Conservation (phyloP, 1,284 basidiomycete species). For the Phenoliferia sp. region DNA sequence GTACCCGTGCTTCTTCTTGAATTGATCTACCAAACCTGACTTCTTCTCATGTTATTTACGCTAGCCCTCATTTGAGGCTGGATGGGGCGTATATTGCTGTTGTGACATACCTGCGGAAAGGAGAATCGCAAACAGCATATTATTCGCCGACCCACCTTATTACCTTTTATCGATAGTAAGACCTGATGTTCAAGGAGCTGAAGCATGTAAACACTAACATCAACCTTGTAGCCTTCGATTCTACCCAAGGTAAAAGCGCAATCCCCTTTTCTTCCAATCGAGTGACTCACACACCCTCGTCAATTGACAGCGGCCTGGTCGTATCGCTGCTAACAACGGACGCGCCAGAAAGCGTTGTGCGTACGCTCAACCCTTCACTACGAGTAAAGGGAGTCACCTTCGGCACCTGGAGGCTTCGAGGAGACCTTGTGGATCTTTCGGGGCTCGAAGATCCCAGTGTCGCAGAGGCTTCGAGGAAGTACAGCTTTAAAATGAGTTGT, state of each 20-base stretch:
- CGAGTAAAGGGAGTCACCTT: constrained; percentile 24
- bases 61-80: constrained; percentile 31
- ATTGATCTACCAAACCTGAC: background rate
- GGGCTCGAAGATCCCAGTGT: constrained; percentile 31
- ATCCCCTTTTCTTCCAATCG: background rate
- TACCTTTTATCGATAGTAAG: constrained; percentile 35
- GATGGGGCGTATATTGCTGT: constrained; percentile 36
- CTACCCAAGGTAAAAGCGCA: constrained; percentile 14
- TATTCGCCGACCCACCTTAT: constrained; percentile 35
- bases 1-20: background rate
- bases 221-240: constrained; percentile 8
- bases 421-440: constrained; percentile 27
- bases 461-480: constrained; percentile 21
- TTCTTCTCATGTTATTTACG: background rate
- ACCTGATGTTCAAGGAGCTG: background rate
- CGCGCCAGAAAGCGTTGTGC: constrained; percentile 30
- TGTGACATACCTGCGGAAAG: constrained; percentile 36
- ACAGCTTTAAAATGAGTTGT: constrained; percentile 32
- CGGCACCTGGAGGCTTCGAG: constrained; percentile 27
- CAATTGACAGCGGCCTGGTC: constrained; percentile 34
- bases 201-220: background rate
- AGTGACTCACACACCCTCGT: constrained; percentile 9
- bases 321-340: constrained; percentile 35
- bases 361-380: constrained; percentile 25
- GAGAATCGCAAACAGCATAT: constrained; percentile 24